These are phyloP conservation scores for Cokeromyces recurvatus DNA, from an alignment of 371 early-diverging fungal species.

Conservation along the genomic window DNA sequence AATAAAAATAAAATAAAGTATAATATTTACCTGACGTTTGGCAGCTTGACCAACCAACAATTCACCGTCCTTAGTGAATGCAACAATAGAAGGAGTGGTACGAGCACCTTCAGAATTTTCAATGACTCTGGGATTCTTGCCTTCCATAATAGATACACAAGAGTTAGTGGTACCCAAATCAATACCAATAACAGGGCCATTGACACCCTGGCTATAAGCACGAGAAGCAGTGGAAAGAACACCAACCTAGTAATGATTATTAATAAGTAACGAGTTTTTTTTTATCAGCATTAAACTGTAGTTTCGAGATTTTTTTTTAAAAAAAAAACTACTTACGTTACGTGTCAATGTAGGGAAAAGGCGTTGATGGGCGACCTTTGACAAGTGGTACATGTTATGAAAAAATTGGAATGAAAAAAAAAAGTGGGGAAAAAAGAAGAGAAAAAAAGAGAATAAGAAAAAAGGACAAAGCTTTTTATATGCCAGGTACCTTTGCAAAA, in stretches of 20 bases:
- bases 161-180: slow-evolving; percentile 99
- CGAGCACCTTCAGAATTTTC: slow-evolving; percentile 90
- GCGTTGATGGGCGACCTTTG: slow-evolving; percentile 32
- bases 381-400: slow-evolving; percentile 36
- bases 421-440: slow-evolving; percentile 3
- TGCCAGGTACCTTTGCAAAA: slow-evolving; percentile 24
- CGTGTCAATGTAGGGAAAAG: slow-evolving; percentile 28
- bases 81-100: slow-evolving; percentile 95
- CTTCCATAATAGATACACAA: slow-evolving; percentile 94
- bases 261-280: neutral
- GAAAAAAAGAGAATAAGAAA: slow-evolving; percentile 10
- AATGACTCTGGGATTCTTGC: slow-evolving; percentile 90
- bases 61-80: slow-evolving; percentile 83
- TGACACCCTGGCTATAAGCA: slow-evolving; percentile 66
- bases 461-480: slow-evolving; percentile 9
- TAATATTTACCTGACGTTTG: slow-evolving; percentile 69
- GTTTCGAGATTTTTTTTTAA: neutral
- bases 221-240: slow-evolving; percentile 26
- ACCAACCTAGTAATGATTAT: slow-evolving; percentile 10
- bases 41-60: slow-evolving; percentile 91
- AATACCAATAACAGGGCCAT: slow-evolving; percentile 93
- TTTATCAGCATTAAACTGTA: too few relatives aligned
- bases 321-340: slow-evolving; percentile 17
- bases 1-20: too few relatives aligned
- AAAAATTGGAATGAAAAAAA: slow-evolving; percentile 1